phyloP scores from a whole-genome alignment of 306 rosid species.

The Albizia julibrissin region DNA sequence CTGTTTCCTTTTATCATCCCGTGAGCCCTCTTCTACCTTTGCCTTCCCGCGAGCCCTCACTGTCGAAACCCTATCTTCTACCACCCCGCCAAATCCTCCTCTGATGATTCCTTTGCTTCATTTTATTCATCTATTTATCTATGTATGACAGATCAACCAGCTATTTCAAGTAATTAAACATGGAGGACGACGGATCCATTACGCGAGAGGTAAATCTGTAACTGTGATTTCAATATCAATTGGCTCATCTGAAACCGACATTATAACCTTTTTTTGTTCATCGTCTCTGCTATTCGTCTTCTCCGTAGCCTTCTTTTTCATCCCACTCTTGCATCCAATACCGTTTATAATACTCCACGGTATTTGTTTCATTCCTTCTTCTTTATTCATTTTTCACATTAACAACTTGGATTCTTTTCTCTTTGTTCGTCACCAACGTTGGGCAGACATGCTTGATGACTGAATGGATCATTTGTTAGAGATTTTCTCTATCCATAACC shows the following conservation, averaged over 20 bases:
- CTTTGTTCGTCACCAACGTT: neutral
- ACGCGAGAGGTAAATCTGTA: too few relatives aligned
- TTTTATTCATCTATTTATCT: neutral
- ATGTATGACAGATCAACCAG: neutral
- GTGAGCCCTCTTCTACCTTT: too few relatives aligned
- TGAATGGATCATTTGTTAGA: neutral
- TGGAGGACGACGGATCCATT: too few relatives aligned
- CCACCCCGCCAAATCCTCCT: neutral
- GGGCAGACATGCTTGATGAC: neutral
- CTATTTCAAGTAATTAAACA: too few relatives aligned
- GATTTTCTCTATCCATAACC: neutral
- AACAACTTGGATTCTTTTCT: neutral
- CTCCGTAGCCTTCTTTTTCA: conserved; percentile 29
- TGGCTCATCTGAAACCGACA: too few relatives aligned
- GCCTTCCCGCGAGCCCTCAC: too few relatives aligned
- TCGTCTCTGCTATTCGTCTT: conserved; percentile 34
- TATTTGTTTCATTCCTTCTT: conserved; percentile 11
- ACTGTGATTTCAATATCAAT: too few relatives aligned
- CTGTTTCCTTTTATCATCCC: too few relatives aligned
- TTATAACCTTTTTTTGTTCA: too few relatives aligned
- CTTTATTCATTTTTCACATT: neutral
- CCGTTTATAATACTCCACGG: conserved; percentile 86
- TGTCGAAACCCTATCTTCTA: neutral
- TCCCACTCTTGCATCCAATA: conserved; percentile 50
- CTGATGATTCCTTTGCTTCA: neutral